Evolutionary conservation across 2,329 filamentous ascomycete genomes (phyloP), one percentile per base, ranked within the genome.

Genomic region (Nannizziopsis barbatae): DNA sequence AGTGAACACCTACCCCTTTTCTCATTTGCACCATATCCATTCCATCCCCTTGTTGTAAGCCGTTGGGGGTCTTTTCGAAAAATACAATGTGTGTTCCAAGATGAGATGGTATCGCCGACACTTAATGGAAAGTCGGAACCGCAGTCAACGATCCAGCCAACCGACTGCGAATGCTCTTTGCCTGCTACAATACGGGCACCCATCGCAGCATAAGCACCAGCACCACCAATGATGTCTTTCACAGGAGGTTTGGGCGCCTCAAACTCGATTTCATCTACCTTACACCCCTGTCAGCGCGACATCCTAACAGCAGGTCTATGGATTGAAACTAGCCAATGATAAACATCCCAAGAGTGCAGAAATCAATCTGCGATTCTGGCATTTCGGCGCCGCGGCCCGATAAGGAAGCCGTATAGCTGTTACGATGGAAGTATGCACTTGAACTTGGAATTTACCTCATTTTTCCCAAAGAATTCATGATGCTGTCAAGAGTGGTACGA

Each of bases 71-170:
- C 80, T 42, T 78, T 69, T 46, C 88, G 78, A 55, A 92, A 70
- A 12, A 87, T 60, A 15, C 79, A 84, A 5, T 78, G 77, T 1
- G 89, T 95, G 12, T 80, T 68, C 89, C 92, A 95, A 38, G 77
- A 74, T 11, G 75, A 67, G 55, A 98, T 80, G 38, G 77, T 71
- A 1, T 73, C 61, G 42, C 76, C 75, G 45, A 94, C 72, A 10
- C 75, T 68, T 0, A 70, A 54, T 0, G 90, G 89, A 56, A 96
- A 96, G 66, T 96, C 92, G 12, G 79, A 83, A 27, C 92, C 92
- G 58, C 81, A 78, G 65, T 98, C 90, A 38, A 96, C 79, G 53
- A 96, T 82, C 89, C 89, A 96, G 54, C 86, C 87, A 5, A 96
- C 79, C 2, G 76, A 74, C 33, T 71, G 73, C 17, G 86, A 84